Evolutionary conservation across 371 early-diverging fungal species (phyloP), one percentile per base, ranked within the genome.

Genomic region (Paraphysoderma sedebokerense): DNA sequence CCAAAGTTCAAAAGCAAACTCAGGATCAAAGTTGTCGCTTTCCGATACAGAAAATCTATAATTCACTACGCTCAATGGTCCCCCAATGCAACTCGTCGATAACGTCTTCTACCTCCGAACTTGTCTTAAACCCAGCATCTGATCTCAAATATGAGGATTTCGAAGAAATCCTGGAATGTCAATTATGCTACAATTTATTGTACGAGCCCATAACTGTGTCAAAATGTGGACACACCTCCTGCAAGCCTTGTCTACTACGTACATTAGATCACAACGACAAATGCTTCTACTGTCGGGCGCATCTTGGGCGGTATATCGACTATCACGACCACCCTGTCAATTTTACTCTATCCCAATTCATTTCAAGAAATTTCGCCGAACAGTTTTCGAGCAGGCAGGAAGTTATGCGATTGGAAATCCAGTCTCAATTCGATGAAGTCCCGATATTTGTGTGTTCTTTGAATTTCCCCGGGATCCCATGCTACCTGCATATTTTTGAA

Each of bases 191-290:
- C 29, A 52, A 63, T 15, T 39, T 67, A 12, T 49, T 80, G 20
- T 44, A 56, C n/a, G 62, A 70, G 13, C 81, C 84, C 3, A 54
- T 78, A 31, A 79, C 80, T 0, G 66, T 42, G 11, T 39, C 66
- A 19, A 64, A 63, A 9, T 83, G 84, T 50, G 84, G 84, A 2
- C 84, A 83, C 51, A 74, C 76, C 0, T 70, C 72, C 48, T 83
- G 84, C 57, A 67, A 66, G 31, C 28, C 56, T 1, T 83, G 84
- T 45, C 45, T 77, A 3, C 56, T 72, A 30, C 51, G 62, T n/a
- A 60, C 74, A 1, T 52, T 68, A 6, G 67, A 66, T 44, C 64
- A 70, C 51, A 44, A 33, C 26, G 53, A 39, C 31, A 48, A 24
- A 29, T 70, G 67, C 37, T 73, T 70, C 5, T 36, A 67, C 37